Evolutionary conservation across 2,329 filamentous ascomycete genomes (phyloP).

Genomic region (Colletotrichum australisinense): DNA sequence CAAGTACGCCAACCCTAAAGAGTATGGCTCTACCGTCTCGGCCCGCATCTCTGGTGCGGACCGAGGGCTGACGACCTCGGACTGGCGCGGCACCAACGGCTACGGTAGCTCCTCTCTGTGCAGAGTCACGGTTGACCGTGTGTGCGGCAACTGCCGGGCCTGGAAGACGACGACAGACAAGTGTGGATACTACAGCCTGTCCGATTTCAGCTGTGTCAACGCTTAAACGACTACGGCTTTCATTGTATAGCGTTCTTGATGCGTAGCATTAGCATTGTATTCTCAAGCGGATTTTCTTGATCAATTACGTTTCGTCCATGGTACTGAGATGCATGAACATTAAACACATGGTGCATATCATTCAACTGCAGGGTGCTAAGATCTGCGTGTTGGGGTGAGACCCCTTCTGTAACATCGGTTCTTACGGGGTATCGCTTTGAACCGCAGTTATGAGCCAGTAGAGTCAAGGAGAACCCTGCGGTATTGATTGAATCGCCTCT

Average conservation of each 20-base stretch:
- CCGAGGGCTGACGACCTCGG: slow-evolving; percentile 4
- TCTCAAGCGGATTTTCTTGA: background rate
- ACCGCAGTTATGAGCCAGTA: too few relatives aligned
- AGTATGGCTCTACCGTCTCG: slow-evolving; percentile 6
- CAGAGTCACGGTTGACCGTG: slow-evolving; percentile 14
- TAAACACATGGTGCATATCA: too few relatives aligned
- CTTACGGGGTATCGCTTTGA: too few relatives aligned
- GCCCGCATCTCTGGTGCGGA: slow-evolving; percentile 13
- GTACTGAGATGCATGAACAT: too few relatives aligned
- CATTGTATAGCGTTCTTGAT: background rate
- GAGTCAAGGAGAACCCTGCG: too few relatives aligned
- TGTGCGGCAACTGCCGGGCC: slow-evolving; percentile 5
- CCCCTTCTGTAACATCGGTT: too few relatives aligned
- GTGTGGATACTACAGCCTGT: slow-evolving; percentile 3
- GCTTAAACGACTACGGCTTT: background rate
- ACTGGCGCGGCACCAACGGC: slow-evolving; percentile 6
- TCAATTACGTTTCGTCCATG: background rate
- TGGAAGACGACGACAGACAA: slow-evolving; percentile 17
- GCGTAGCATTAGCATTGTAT: background rate
- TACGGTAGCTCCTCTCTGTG: background rate
- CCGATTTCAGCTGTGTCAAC: background rate
- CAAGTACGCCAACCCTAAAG: background rate
- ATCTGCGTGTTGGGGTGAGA: too few relatives aligned
- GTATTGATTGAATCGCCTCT: too few relatives aligned
- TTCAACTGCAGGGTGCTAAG: too few relatives aligned